Conservation (phyloP, 805 yeast genomes). For the Sugiyamaella valdiviana region DNA sequence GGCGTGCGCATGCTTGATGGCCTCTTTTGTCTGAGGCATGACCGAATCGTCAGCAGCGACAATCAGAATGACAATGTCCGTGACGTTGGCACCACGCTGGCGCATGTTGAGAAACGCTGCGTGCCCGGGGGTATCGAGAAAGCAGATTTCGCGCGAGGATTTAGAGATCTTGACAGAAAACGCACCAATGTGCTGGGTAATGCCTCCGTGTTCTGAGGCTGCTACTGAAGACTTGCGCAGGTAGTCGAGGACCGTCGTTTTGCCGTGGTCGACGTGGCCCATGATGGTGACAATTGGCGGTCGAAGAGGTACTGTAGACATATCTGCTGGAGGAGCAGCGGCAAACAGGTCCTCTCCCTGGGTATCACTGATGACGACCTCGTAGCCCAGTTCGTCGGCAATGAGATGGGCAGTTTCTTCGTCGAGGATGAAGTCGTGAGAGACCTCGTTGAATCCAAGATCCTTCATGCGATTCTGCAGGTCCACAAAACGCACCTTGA, state of each 20-base stretch:
- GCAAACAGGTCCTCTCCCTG: slow-evolving; percentile 57
- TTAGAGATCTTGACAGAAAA: slow-evolving; percentile 77
- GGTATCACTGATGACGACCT: slow-evolving; percentile 48
- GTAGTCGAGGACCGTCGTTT: slow-evolving; percentile 86
- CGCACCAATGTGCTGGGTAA: slow-evolving; percentile 97
- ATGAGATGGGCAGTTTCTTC: slow-evolving; percentile 78
- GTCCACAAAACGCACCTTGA: slow-evolving; percentile 57
- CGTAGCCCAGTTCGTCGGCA: slow-evolving; percentile 83
- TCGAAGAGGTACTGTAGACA: slow-evolving; percentile 49
- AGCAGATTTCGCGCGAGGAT: slow-evolving; percentile 72
- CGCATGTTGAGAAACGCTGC: slow-evolving; percentile 96
- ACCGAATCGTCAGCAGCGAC: slow-evolving; percentile 98
- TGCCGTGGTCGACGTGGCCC: slow-evolving; percentile 99
- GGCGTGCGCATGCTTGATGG: slow-evolving; percentile 83
- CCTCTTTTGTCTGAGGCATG: slow-evolving; percentile 96
- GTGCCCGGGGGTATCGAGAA: slow-evolving; percentile 96
- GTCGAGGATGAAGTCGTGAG: slow-evolving; percentile 73
- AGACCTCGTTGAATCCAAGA: slow-evolving; percentile 67
- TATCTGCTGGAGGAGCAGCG: slow-evolving; percentile 44
- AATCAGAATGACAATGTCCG: slow-evolving; percentile 86
- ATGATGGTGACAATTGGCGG: slow-evolving; percentile 95
- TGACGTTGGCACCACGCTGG: slow-evolving; percentile 89
- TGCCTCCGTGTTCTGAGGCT: slow-evolving; percentile 86
- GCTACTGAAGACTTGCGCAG: slow-evolving; percentile 81
- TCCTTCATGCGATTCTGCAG: slow-evolving; percentile 52